These are phyloP conservation scores for Ceratobasidium sp. DNA, from an alignment of 1,284 basidiomycete species.

Conservation along the genomic window DNA sequence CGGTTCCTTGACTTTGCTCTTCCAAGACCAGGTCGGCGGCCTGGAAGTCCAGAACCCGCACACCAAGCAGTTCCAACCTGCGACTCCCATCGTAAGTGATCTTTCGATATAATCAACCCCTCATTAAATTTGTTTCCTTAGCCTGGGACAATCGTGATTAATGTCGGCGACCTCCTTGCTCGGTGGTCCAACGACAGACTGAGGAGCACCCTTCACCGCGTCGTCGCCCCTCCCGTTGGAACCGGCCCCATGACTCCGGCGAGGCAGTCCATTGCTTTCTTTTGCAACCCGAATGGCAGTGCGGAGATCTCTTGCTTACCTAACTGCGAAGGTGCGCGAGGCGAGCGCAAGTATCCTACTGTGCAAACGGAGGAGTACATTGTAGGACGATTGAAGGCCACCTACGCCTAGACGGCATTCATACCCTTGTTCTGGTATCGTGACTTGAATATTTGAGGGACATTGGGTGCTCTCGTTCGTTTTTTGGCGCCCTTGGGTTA, in stretches of 20 bases:
- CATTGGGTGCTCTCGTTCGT: background rate
- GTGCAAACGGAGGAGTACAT: constrained; percentile 73
- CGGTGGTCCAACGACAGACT: constrained; percentile 84
- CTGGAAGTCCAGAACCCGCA: constrained; percentile 82
- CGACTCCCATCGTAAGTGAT: constrained; percentile 72
- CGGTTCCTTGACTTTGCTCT: constrained; percentile 81
- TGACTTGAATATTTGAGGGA: background rate
- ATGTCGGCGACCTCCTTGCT: constrained; percentile 80
- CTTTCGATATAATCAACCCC: background rate
- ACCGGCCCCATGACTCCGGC: constrained; percentile 62
- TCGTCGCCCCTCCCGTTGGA: constrained; percentile 70
- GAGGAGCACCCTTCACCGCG: constrained; percentile 77
- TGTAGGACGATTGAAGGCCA: constrained; percentile 58
- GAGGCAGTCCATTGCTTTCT: constrained; percentile 84
- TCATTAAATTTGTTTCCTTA: constrained; percentile 46
- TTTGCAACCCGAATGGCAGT: constrained; percentile 82
- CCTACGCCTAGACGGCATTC: constrained; percentile 24
- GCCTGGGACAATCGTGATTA: constrained; percentile 82
- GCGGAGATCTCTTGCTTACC: constrained; percentile 75
- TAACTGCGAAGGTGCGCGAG: constrained; percentile 57
- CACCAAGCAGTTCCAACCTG: constrained; percentile 71
- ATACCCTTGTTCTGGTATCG: constrained; percentile 4
- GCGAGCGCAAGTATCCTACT: constrained; percentile 47
- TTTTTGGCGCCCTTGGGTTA: background rate
- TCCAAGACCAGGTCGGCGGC: constrained; percentile 86